phyloP scores from a whole-genome alignment of 805 yeast species.

The Lipomyces chichibuensis region DNA sequence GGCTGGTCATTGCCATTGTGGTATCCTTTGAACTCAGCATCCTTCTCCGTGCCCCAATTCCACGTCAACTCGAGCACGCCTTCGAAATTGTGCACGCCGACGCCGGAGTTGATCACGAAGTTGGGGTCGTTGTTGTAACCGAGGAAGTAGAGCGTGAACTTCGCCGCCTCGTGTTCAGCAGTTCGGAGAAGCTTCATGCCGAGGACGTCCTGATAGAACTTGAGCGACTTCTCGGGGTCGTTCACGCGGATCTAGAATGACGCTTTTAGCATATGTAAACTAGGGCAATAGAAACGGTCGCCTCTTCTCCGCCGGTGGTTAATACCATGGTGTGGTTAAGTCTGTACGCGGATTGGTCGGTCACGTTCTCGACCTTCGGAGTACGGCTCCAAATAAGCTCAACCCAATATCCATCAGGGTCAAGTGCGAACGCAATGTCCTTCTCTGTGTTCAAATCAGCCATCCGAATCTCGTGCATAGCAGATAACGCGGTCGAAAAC shows the following conservation, averaged over 20 bases:
- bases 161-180: constrained; percentile 63
- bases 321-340: constrained; percentile 37
- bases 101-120: constrained; percentile 50
- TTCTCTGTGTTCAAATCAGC: constrained; percentile 20
- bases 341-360: constrained; percentile 43
- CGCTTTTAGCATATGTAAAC: background rate
- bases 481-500: constrained; percentile 14
- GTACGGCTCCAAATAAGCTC: constrained; percentile 72
- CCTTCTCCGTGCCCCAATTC: constrained; percentile 93
- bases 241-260: constrained; percentile 84
- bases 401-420: constrained; percentile 97
- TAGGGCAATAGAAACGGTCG: background rate
- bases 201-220: constrained; percentile 74
- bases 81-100: constrained; percentile 50
- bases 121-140: constrained; percentile 59
- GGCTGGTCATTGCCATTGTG: constrained; percentile 81
- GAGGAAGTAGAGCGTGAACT: constrained; percentile 83
- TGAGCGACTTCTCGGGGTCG: constrained; percentile 75
- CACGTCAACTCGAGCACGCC: constrained; percentile 87
- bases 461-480: background rate
- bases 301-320: background rate
- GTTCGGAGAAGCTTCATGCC: constrained; percentile 76
- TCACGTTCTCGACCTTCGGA: constrained; percentile 48
- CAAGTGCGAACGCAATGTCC: constrained; percentile 90
- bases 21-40: constrained; percentile 68